phyloP scores from a whole-genome alignment of 2,329 filamentous ascomycete species.

The Alternaria sp. region DNA sequence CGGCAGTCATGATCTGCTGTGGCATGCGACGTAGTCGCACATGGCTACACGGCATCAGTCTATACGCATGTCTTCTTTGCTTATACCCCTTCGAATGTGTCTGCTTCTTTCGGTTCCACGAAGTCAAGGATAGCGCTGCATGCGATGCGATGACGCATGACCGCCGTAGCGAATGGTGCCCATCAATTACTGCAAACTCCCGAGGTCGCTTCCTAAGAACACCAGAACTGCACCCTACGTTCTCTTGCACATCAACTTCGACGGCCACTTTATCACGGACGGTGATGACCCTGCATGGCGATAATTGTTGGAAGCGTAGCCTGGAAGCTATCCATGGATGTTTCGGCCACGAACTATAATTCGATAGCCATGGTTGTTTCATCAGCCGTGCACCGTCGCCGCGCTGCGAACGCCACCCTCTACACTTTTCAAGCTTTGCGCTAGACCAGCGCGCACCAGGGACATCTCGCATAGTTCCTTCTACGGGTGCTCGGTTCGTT shows the following conservation, averaged over 20 bases:
- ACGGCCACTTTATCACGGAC: background rate
- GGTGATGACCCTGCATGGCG: background rate
- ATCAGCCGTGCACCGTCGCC: background rate
- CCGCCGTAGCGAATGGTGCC: background rate
- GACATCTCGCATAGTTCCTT: background rate
- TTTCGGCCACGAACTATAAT: background rate
- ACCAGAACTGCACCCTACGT: background rate
- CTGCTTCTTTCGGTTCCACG: background rate
- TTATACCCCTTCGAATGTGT: background rate
- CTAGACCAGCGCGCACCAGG: background rate
- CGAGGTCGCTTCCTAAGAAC: background rate
- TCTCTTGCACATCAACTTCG: background rate
- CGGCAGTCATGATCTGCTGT: fast-evolving
- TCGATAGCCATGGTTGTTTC: background rate
- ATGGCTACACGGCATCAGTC: background rate
- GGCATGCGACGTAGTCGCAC: background rate
- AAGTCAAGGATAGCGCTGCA: background rate
- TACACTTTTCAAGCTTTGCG: background rate
- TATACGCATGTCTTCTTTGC: background rate
- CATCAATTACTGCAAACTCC: background rate
- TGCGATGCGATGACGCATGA: background rate
- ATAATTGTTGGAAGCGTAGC: background rate
- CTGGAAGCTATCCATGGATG: background rate
- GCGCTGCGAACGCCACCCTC: background rate
- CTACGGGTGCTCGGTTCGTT: background rate